Conservation (phyloP, 73 alveolate species). For the Paramecium bursaria region DNA sequence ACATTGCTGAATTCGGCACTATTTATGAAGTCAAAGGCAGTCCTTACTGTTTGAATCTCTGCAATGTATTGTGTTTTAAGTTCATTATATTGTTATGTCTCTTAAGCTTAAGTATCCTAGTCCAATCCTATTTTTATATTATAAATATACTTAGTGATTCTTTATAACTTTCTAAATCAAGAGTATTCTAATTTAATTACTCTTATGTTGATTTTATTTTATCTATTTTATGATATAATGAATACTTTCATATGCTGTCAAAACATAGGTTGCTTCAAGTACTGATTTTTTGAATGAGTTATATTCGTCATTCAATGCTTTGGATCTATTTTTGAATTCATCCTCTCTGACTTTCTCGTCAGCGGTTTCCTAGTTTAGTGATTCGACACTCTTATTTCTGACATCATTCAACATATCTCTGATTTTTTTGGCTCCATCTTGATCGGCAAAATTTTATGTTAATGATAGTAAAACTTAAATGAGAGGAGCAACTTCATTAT, state of each 20-base stretch:
- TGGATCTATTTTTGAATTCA: not conserved
- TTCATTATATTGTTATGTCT: not conserved
- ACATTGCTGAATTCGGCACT: slow-evolving; percentile 33
- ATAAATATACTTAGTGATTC: not conserved
- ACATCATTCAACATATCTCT: slow-evolving; percentile 42
- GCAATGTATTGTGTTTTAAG: not conserved
- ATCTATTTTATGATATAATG: not conserved
- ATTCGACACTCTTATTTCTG: slow-evolving; percentile 1
- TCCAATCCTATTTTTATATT: not conserved
- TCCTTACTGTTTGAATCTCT: slow-evolving; percentile 2
- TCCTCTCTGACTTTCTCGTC: slow-evolving; percentile 39
- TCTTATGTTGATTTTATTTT: slow-evolving; percentile 24
- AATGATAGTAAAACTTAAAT: slow-evolving; percentile 17
- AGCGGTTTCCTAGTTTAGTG: slow-evolving; percentile 16
- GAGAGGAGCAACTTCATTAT: not conserved
- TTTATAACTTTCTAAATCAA: slow-evolving; percentile 1
- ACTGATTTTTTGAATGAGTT: slow-evolving; percentile 33
- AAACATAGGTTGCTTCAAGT: slow-evolving; percentile 54
- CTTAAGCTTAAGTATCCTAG: slow-evolving; percentile 28
- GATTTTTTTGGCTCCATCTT: slow-evolving; percentile 21
- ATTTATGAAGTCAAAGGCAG: slow-evolving; percentile 20
- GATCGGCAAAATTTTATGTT: slow-evolving; percentile 20
- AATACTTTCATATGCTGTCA: slow-evolving; percentile 38
- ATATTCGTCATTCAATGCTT: slow-evolving; percentile 10
- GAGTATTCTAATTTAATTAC: slow-evolving; percentile 1